Evolutionary conservation across 2,329 filamentous ascomycete species (phyloP).

Genomic region (Alternaria postmessia): DNA sequence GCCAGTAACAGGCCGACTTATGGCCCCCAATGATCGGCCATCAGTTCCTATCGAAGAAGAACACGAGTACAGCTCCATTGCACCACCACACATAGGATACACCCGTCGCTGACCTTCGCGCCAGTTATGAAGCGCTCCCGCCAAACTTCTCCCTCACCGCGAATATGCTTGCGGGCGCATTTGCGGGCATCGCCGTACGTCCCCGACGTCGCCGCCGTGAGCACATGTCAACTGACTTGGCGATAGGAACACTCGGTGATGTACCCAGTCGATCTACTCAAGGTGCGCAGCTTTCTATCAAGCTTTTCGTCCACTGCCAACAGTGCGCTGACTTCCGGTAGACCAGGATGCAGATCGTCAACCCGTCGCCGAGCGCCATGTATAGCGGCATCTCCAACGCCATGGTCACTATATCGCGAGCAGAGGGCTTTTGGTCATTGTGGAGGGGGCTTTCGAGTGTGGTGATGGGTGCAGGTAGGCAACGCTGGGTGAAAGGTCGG

Average conservation of each 20-base stretch:
- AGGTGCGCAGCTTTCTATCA: conserved; percentile 66
- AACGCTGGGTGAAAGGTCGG: conserved; percentile 3
- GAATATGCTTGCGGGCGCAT: conserved; percentile 96
- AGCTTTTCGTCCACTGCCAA: not conserved
- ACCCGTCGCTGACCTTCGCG: conserved; percentile 31
- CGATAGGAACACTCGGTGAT: conserved; percentile 94
- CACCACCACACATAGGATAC: conserved; percentile 6
- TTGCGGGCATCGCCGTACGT: conserved; percentile 91
- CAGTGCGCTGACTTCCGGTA: conserved; percentile 53
- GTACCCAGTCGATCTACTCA: conserved; percentile 98
- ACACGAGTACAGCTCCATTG: conserved; percentile 49
- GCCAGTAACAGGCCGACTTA: conserved; percentile 48
- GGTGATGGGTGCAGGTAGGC: conserved; percentile 85
- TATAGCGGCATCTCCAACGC: conserved; percentile 93
- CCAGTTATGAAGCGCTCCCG: conserved; percentile 88
- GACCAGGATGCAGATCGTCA: conserved; percentile 98
- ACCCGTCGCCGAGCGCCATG: conserved; percentile 78
- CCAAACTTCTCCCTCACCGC: conserved; percentile 92
- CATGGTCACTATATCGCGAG: conserved; percentile 88
- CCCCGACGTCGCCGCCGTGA: conserved; percentile 20
- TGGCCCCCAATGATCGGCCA: conserved; percentile 52
- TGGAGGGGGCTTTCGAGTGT: conserved; percentile 98
- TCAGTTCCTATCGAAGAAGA: conserved; percentile 49
- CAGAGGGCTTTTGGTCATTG: conserved; percentile 87
- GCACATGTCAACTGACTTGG: conserved; percentile 32